These are phyloP conservation scores for Kwoniella dejecticola DNA, from an alignment of 768 basidiomycete genomes.

Conservation along the genomic window DNA sequence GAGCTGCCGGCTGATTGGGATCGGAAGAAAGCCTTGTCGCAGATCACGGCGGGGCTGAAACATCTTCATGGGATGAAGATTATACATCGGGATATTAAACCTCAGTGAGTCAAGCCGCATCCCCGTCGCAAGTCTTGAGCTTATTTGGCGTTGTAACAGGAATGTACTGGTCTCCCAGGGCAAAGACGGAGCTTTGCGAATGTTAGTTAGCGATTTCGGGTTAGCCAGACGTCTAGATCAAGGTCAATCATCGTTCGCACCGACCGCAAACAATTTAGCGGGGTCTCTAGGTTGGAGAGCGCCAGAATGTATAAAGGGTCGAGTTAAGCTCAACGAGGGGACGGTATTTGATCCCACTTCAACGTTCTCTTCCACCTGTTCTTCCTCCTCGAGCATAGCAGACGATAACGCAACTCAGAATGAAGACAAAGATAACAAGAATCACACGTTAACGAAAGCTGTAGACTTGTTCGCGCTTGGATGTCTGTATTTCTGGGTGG, in stretches of 20 bases:
- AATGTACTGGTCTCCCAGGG: slow-evolving; percentile 85
- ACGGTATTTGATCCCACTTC: slow-evolving; percentile 48
- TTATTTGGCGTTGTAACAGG: slow-evolving; percentile 27
- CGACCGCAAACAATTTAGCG: slow-evolving; percentile 80
- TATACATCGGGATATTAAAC: slow-evolving; percentile 98
- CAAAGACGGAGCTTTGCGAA: slow-evolving; percentile 60
- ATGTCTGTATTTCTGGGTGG: slow-evolving; percentile 89
- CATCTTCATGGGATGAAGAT: slow-evolving; percentile 93
- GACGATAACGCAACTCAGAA: slow-evolving; percentile 43
- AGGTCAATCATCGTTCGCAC: slow-evolving; percentile 94
- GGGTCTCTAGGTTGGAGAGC: slow-evolving; percentile 98
- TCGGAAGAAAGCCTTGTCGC: slow-evolving; percentile 80
- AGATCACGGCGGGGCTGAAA: slow-evolving; percentile 82
- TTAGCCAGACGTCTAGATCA: slow-evolving; percentile 91
- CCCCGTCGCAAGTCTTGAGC: background rate
- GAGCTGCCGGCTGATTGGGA: slow-evolving; percentile 72
- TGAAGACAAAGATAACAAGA: slow-evolving; percentile 61
- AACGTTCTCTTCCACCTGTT: slow-evolving; percentile 25
- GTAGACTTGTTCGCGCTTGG: slow-evolving; percentile 97
- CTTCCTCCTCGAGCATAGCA: slow-evolving; percentile 27
- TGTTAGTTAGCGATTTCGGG: slow-evolving; percentile 80
- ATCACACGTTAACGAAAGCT: slow-evolving; percentile 78
- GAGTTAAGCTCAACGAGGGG: slow-evolving; percentile 85
- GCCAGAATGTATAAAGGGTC: slow-evolving; percentile 90
- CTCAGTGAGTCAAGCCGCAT: slow-evolving; percentile 60